phyloP scores from a whole-genome alignment of 805 yeast species.

The Lipomyces kockii region DNA sequence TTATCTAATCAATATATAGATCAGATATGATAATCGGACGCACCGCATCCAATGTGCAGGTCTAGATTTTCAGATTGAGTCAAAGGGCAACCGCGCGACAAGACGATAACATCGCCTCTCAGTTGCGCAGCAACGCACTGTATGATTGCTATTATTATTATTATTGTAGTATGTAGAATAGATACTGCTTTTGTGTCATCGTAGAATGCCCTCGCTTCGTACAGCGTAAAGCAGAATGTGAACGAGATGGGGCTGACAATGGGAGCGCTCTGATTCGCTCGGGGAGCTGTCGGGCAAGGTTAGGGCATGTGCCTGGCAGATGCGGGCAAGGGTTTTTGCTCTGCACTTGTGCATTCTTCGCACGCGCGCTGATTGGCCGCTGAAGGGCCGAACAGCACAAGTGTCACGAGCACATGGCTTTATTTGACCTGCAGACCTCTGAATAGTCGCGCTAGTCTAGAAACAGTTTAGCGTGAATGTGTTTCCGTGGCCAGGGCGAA shows the following conservation, averaged over 20 bases:
- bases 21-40: neutral
- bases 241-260: neutral
- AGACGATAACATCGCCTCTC: neutral
- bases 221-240: no score
- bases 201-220: no score
- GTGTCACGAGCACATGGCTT: conserved; percentile 11
- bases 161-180: neutral
- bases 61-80: neutral
- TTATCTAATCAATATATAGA: neutral
- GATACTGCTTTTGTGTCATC: neutral
- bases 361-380: conserved; percentile 23
- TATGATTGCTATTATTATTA: neutral
- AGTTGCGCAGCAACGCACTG: neutral
- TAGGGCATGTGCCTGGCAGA: neutral
- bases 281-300: neutral
- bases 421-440: conserved; percentile 27
- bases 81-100: neutral
- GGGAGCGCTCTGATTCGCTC: neutral
- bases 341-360: neutral
- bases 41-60: neutral
- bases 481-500: neutral
- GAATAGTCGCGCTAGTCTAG: neutral
- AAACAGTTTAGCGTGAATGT: conserved; percentile 4
- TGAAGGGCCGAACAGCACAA: conserved; percentile 2
- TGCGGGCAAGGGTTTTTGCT: neutral